A percentile compares a stretch with the other conserved stretches of the same genome.
These are phyloP conservation scores for Epichloe typhina DNA, from an alignment of 2,329 filamentous ascomycete genomes.

Conservation along the genomic window DNA sequence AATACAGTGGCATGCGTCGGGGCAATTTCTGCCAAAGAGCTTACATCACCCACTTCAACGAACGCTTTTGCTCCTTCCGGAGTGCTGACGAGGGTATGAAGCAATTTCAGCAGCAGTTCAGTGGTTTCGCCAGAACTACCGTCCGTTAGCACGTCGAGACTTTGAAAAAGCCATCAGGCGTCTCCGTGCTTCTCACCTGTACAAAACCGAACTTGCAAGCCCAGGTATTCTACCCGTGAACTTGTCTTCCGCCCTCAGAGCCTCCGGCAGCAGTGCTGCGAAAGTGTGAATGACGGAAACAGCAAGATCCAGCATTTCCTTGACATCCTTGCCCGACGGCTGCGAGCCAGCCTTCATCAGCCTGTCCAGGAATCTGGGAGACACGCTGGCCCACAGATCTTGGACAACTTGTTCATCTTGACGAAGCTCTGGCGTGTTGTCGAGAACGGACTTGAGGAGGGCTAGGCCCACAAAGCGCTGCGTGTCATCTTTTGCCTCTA, in stretches of 20 bases:
- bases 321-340: slow-evolving; percentile 30
- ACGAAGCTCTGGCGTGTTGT: slow-evolving; percentile 41
- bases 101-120: slow-evolving; percentile 39
- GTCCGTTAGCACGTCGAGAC: too few relatives aligned
- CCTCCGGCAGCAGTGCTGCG: slow-evolving; percentile 39
- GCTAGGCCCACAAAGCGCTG: slow-evolving; percentile 55
- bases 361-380: slow-evolving; percentile 50
- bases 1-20: slow-evolving; percentile 39
- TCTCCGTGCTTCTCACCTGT: slow-evolving; percentile 28
- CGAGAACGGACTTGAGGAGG: slow-evolving; percentile 51
- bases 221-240: slow-evolving; percentile 40
- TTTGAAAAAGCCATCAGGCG: too few relatives aligned
- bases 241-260: slow-evolving; percentile 28
- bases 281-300: slow-evolving; percentile 53
- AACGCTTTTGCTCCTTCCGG: slow-evolving; percentile 36
- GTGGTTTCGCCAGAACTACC: slow-evolving; percentile 36
- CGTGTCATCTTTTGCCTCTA: slow-evolving; percentile 51
- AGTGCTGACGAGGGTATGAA: slow-evolving; percentile 41
- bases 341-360: slow-evolving; percentile 42
- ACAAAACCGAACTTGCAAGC: slow-evolving; percentile 38
- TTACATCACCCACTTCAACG: slow-evolving; percentile 35
- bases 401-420: slow-evolving; percentile 31
- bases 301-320: slow-evolving; percentile 49
- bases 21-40: slow-evolving; percentile 42
- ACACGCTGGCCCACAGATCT: slow-evolving; percentile 46